Evolutionary conservation across 768 basidiomycete genomes (phyloP).

Genomic region (Candolleomyces eurysporus): DNA sequence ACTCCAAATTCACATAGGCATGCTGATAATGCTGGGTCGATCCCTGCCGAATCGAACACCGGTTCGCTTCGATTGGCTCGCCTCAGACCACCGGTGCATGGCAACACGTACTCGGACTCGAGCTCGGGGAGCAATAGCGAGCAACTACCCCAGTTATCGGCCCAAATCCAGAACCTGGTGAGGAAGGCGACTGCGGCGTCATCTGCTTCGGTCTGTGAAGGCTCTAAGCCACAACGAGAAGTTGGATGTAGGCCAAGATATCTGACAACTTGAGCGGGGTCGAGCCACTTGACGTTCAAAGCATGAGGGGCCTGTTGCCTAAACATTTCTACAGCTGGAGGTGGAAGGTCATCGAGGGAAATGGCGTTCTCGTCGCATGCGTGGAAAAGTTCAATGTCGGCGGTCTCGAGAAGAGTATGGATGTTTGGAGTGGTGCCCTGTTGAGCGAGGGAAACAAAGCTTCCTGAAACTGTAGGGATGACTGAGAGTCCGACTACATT

Average conservation of each 20-base stretch:
- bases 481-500: slow-evolving; percentile 37
- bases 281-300: slow-evolving; percentile 32
- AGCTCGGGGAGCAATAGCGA: background rate
- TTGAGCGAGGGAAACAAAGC: slow-evolving; percentile 13
- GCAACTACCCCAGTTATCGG: slow-evolving; percentile 19
- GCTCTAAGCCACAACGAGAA: slow-evolving; percentile 20
- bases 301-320: slow-evolving; percentile 15
- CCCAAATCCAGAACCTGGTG: slow-evolving; percentile 43
- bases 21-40: background rate
- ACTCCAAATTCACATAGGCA: background rate
- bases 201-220: slow-evolving; percentile 10
- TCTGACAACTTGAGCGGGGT: slow-evolving; percentile 20
- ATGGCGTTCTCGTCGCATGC: slow-evolving; percentile 31
- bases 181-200: slow-evolving; percentile 29
- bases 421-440: background rate
- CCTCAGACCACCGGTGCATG: background rate
- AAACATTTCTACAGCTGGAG: slow-evolving; percentile 20
- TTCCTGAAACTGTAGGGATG: slow-evolving; percentile 24
- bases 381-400: slow-evolving; percentile 25
- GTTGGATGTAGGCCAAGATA: slow-evolving; percentile 27
- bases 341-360: slow-evolving; percentile 24
- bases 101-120: background rate
- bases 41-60: background rate
- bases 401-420: slow-evolving; percentile 25
- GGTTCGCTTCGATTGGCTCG: background rate